These are phyloP conservation scores for Basidioascus undulatus DNA, from an alignment of 768 basidiomycete genomes.

Conservation along the genomic window DNA sequence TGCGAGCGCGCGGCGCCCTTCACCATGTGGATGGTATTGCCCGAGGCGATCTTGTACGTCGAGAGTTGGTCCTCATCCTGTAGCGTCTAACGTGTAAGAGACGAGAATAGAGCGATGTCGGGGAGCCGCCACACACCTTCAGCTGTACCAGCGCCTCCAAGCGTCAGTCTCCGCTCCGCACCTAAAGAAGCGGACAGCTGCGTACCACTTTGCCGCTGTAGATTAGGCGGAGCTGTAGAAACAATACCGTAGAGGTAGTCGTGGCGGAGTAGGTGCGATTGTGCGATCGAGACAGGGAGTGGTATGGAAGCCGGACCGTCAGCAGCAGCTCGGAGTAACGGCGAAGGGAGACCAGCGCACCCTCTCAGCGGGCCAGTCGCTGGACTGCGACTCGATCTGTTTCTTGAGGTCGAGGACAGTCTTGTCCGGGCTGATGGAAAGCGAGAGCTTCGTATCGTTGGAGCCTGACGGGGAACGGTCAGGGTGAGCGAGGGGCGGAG, in stretches of 20 bases:
- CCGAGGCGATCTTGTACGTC: constrained; percentile 69
- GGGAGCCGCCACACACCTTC: not conserved
- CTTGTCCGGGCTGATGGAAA: constrained; percentile 56
- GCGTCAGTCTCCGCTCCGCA: constrained; percentile 43
- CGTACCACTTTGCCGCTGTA: not conserved
- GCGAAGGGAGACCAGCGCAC: too few relatives aligned
- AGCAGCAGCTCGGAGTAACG: too few relatives aligned
- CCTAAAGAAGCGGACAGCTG: constrained; percentile 25
- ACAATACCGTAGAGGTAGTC: constrained; percentile 15
- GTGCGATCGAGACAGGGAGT: too few relatives aligned
- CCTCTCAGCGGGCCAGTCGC: too few relatives aligned
- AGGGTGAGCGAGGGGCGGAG: not conserved
- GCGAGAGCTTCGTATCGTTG: constrained; percentile 74
- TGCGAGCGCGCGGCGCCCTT: constrained; percentile 42
- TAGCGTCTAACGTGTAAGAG: constrained; percentile 1
- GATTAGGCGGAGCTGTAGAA: too few relatives aligned
- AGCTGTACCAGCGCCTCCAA: not conserved
- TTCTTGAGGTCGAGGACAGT: constrained; percentile 77
- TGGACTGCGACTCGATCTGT: too few relatives aligned
- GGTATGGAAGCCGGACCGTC: too few relatives aligned
- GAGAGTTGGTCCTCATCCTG: constrained; percentile 65
- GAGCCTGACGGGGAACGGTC: constrained; percentile 25
- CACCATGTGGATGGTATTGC: constrained; percentile 81
- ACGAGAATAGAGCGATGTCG: not conserved
- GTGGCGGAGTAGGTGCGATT: constrained; percentile 77